Evolutionary conservation across 257 asterid species (phyloP), one percentile per base, ranked within the genome.

Genomic region (Petrea volubilis): DNA sequence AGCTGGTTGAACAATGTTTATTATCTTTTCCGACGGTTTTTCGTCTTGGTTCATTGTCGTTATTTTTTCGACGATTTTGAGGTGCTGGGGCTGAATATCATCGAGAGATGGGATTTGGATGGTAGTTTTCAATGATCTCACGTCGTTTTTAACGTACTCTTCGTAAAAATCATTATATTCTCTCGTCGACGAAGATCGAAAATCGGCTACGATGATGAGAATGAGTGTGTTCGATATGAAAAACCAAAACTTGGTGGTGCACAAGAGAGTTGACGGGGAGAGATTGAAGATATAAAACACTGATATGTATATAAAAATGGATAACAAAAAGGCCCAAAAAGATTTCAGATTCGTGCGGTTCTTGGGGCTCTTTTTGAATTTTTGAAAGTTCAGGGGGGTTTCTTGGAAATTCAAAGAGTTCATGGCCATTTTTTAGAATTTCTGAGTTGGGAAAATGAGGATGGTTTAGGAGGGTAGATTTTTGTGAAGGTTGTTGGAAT

Each of bases 231-330:
- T 88, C 14, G 88, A 82, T 17, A 86, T 82, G 79, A 88, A 74
- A 64, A 88, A 88, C 95, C 95, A 88, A 74, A 88, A 88, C 3
- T 78, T 83, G 62, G 91, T 83, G 60, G 85, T 85, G 65, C 13
- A 72, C 7, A 85, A 8, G 17, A 88, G 85, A 29, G 82, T 49
- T 11, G 75, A 76, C 31, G 85, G 88, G 7, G 89, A 86, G 78
- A 88, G 87, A 15, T 78, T 78, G 77, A 88, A 80, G 21, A 65
- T 67, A 68, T 82, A 85, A 67, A 85, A 83, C 11, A 75, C 67
- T 5, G 82, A 85, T 69, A 76, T 64, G 77, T 85, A 87, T 12
- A 85, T 73, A 5, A 77, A 17, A 64, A 74, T 28, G 7, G 84
- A 78, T 29, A 82, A 29, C 8, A 86, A 18, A 51, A 82, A 76